Evolutionary conservation across 805 yeast genomes (phyloP).

Genomic region (Brettanomyces anomalus): DNA sequence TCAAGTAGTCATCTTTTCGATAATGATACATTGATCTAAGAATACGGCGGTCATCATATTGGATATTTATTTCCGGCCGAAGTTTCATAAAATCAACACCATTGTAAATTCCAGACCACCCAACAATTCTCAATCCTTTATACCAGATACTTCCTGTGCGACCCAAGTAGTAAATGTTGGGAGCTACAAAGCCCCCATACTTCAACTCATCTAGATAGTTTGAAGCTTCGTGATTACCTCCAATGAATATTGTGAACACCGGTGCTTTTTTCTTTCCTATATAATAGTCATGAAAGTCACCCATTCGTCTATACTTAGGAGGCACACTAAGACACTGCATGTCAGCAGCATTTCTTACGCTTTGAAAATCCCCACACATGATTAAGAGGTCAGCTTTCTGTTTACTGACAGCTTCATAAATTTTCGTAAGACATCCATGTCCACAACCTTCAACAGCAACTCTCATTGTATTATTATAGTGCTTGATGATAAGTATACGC

Average conservation of each 20-base stretch:
- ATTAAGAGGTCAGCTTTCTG: constrained; percentile 49
- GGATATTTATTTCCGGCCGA: constrained; percentile 32
- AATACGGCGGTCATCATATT: constrained; percentile 34
- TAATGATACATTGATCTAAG: constrained; percentile 65
- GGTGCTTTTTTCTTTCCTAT: constrained; percentile 57
- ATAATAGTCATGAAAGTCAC: constrained; percentile 76
- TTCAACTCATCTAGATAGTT: constrained; percentile 62
- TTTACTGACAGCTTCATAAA: constrained; percentile 32
- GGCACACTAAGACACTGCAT: constrained; percentile 71
- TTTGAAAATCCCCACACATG: constrained; percentile 90
- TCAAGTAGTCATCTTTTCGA: constrained; percentile 52
- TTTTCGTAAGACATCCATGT: constrained; percentile 65
- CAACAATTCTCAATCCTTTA: constrained; percentile 69
- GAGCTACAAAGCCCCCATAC: constrained; percentile 91
- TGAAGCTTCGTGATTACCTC: constrained; percentile 94
- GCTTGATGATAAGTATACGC: no score
- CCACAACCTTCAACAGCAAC: constrained; percentile 86
- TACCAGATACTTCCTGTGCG: constrained; percentile 65
- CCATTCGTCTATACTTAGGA: constrained; percentile 58
- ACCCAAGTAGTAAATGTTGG: constrained; percentile 80
- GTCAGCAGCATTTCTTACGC: constrained; percentile 57
- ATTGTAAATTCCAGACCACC: constrained; percentile 79
- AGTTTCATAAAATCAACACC: constrained; percentile 35
- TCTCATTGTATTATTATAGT: constrained; percentile 12
- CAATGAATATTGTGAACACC: constrained; percentile 69